Conservation (phyloP, 495 filamentous ascomycete species). For the Aspergillus heteromorphus region DNA sequence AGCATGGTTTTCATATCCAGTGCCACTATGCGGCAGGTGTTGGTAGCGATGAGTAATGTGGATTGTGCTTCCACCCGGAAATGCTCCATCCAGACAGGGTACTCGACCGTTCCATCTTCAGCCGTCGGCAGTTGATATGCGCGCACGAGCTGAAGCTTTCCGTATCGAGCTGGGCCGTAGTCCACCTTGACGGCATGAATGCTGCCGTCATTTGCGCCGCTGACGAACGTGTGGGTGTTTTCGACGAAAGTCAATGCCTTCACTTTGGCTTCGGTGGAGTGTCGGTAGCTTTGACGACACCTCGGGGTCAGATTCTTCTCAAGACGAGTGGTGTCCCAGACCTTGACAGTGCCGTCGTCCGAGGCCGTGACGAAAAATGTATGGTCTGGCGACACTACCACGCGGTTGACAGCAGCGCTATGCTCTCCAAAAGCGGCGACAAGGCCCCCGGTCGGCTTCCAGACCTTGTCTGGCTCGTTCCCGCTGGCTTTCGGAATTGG, state of each 20-base stretch:
- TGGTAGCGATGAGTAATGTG: constrained; percentile 80
- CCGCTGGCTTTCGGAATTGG: constrained; percentile 57
- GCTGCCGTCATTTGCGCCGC: constrained; percentile 83
- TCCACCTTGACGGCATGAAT: constrained; percentile 87
- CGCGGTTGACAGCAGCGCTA: constrained; percentile 70
- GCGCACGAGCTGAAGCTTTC: constrained; percentile 67
- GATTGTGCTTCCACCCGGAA: constrained; percentile 78
- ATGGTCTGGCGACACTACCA: constrained; percentile 84
- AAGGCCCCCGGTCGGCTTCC: constrained; percentile 79
- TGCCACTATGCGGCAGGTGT: constrained; percentile 72
- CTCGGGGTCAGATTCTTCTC: constrained; percentile 85
- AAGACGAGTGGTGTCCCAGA: constrained; percentile 88
- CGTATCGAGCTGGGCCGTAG: constrained; percentile 66
- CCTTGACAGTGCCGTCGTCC: constrained; percentile 84
- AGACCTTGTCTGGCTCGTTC: constrained; percentile 49
- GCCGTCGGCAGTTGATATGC: constrained; percentile 66
- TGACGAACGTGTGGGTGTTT: constrained; percentile 88
- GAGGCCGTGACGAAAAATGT: constrained; percentile 90
- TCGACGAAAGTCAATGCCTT: constrained; percentile 84
- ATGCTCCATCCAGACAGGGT: constrained; percentile 88
- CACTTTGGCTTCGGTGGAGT: constrained; percentile 64
- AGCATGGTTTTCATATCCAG: constrained; percentile 87
- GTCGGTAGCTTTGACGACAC: constrained; percentile 80
- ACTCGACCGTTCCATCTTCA: constrained; percentile 48
- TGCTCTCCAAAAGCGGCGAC: constrained; percentile 90